Percentiles rank a stretch among this genome's conserved stretches.
Evolutionary conservation across 129 eudicot genomes (phyloP).

Genomic region (Tanacetum coccineum): DNA sequence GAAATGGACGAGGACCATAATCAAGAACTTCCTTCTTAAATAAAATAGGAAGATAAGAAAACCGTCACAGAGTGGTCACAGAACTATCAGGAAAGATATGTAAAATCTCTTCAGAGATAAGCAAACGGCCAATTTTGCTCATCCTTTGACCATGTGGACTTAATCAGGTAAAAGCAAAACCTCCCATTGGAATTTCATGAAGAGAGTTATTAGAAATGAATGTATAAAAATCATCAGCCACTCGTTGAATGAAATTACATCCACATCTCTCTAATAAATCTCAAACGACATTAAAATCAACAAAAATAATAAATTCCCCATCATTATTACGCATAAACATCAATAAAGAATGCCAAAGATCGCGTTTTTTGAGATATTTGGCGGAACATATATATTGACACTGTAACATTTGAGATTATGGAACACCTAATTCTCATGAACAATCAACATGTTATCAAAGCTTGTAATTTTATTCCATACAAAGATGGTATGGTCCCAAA

Average conservation of each 20-base stretch:
- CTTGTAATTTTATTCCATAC: not conserved
- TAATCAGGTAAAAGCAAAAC: not conserved
- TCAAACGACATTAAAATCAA: not conserved
- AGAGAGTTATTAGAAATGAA: not conserved
- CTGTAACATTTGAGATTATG: not conserved
- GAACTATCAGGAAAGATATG: not conserved
- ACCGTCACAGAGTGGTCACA: not conserved
- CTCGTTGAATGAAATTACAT: not conserved
- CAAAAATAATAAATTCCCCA: not conserved
- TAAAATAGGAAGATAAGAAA: not conserved
- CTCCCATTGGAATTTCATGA: not conserved
- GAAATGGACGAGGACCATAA: not conserved
- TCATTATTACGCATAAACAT: not conserved
- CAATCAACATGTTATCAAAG: not conserved
- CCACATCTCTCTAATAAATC: not conserved
- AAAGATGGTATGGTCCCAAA: not conserved
- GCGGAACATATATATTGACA: not conserved
- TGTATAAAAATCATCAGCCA: not conserved
- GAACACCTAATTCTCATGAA: not conserved
- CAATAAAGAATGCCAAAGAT: not conserved
- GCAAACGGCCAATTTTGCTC: not conserved
- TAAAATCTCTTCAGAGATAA: not conserved
- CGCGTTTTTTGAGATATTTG: not conserved
- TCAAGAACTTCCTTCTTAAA: not conserved
- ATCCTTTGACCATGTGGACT: not conserved